These are phyloP conservation scores for Lactarius evosmus DNA, from an alignment of 768 basidiomycete genomes.

Conservation along the genomic window DNA sequence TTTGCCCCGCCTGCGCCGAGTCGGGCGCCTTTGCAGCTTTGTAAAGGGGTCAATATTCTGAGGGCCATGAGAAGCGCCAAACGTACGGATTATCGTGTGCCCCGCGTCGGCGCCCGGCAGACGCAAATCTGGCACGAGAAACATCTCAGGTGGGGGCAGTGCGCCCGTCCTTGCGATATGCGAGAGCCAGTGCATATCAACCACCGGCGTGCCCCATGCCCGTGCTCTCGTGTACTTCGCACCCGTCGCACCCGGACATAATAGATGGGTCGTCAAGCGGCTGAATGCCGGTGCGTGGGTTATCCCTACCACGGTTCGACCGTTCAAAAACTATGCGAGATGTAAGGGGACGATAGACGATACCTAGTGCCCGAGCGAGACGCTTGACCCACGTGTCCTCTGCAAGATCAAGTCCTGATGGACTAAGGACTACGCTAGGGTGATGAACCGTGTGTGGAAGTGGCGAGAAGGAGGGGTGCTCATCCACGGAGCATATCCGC, in stretches of 20 bases:
- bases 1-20: background rate
- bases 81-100: background rate
- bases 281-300: constrained; percentile 57
- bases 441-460: constrained; percentile 58
- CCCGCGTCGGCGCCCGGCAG: constrained; percentile 31
- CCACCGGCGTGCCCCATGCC: constrained; percentile 76
- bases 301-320: constrained; percentile 43
- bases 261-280: constrained; percentile 69
- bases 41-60: background rate
- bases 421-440: constrained; percentile 57
- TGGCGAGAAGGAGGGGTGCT: constrained; percentile 70
- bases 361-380: constrained; percentile 66
- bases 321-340: background rate
- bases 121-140: constrained; percentile 30
- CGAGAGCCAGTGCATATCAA: constrained; percentile 68
- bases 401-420: constrained; percentile 73
- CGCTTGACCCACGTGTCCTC: constrained; percentile 64
- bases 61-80: background rate
- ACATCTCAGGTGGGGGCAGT: constrained; percentile 40
- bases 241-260: constrained; percentile 70
- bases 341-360: constrained; percentile 17
- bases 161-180: constrained; percentile 52
- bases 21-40: background rate
- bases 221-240: constrained; percentile 74
- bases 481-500: constrained; percentile 60